phyloP scores from a whole-genome alignment of 805 yeast species.

The Ascoidea asiatica region DNA sequence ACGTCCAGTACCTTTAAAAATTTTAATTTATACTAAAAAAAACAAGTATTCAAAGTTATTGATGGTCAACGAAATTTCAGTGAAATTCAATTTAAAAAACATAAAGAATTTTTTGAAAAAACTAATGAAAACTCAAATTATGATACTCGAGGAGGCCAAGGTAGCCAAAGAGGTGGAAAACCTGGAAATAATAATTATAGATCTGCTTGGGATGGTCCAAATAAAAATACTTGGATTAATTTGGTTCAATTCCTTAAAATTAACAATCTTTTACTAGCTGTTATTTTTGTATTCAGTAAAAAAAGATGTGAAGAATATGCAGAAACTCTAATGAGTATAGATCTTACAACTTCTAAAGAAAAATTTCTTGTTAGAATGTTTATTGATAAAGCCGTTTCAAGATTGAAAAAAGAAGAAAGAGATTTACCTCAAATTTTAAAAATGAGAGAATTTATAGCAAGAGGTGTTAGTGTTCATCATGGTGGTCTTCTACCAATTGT shows the following conservation, averaged over 20 bases:
- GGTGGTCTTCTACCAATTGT: constrained; percentile 90
- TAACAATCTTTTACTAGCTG: constrained; percentile 75
- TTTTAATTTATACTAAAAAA: constrained; percentile 72
- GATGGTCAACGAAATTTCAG: constrained; percentile 60
- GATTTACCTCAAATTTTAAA: constrained; percentile 84
- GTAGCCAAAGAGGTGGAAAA: constrained; percentile 17
- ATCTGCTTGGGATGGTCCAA: constrained; percentile 46
- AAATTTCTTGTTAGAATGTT: constrained; percentile 89
- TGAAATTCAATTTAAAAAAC: constrained; percentile 48
- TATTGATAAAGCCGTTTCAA: constrained; percentile 74
- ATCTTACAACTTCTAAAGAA: constrained; percentile 75
- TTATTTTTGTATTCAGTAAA: constrained; percentile 85
- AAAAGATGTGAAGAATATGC: constrained; percentile 92
- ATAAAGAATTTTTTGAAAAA: constrained; percentile 35
- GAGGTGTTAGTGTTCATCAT: constrained; percentile 95
- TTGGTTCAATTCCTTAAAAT: constrained; percentile 58
- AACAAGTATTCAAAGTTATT: constrained; percentile 59
- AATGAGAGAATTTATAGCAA: constrained; percentile 64
- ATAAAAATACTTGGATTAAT: constrained; percentile 64
- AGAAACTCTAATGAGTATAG: constrained; percentile 54
- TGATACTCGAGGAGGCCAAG: constrained; percentile 12
- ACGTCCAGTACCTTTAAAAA: constrained; percentile 92
- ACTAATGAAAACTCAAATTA: constrained; percentile 19
- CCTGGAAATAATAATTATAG: constrained; percentile 15
- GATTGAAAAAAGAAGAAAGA: constrained; percentile 85